Evolutionary conservation across 495 filamentous ascomycete species (phyloP).

Genomic region (Aspergillus bertholletiae): DNA sequence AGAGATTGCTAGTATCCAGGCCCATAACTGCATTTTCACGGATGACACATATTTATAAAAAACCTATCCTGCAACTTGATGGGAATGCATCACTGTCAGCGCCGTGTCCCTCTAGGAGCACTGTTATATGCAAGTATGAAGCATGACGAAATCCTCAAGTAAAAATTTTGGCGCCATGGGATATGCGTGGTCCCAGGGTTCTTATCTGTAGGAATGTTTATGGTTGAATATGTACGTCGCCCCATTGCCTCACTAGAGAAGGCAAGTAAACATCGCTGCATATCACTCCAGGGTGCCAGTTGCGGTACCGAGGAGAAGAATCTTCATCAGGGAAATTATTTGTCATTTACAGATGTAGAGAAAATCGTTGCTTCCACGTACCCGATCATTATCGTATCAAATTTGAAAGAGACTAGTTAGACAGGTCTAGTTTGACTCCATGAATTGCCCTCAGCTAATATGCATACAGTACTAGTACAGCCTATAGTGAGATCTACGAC

Average conservation of each 20-base stretch:
- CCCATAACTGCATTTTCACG: too few species aligned
- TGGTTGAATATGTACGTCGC: slow-evolving; percentile 49
- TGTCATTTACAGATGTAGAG: background rate
- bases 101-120: background rate
- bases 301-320: slow-evolving; percentile 52
- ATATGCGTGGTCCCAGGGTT: slow-evolving; percentile 24
- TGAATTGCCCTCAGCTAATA: background rate
- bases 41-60: too few species aligned
- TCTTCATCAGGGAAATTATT: background rate
- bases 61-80: too few species aligned
- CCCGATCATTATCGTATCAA: background rate
- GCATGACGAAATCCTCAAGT: slow-evolving; percentile 44
- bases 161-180: slow-evolving; percentile 33
- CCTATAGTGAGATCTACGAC: background rate
- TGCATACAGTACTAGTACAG: slow-evolving; percentile 4
- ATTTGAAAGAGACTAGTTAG: background rate
- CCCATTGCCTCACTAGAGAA: slow-evolving; percentile 58
- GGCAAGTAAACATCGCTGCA: slow-evolving; percentile 43
- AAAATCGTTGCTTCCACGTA: background rate
- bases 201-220: slow-evolving; percentile 20
- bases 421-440: background rate
- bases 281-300: slow-evolving; percentile 33
- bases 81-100: too few species aligned
- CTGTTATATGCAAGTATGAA: slow-evolving; percentile 15
- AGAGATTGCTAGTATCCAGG: too few species aligned